A percentile compares a stretch with the other conserved stretches of the same genome.
These are phyloP conservation scores for Fusarium falciforme DNA, from an alignment of 2,329 filamentous ascomycete genomes.

Conservation along the genomic window DNA sequence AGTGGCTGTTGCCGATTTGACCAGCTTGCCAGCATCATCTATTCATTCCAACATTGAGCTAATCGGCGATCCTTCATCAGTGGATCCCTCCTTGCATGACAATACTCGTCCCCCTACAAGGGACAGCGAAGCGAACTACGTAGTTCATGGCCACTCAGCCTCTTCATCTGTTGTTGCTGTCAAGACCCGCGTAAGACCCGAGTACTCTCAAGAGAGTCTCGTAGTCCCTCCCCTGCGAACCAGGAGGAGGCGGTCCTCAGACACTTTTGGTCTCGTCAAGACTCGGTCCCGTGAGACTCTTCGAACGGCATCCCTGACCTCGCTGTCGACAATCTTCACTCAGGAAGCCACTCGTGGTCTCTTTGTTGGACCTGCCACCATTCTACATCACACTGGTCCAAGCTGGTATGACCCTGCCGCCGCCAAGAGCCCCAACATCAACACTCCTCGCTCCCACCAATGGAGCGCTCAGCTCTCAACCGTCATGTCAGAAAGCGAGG, in stretches of 20 bases:
- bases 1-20: slow-evolving; percentile 47
- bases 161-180: slow-evolving; percentile 52
- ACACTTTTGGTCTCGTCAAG: slow-evolving; percentile 62
- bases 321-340: slow-evolving; percentile 65
- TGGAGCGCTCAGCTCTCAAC: slow-evolving; percentile 75
- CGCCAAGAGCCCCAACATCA: slow-evolving; percentile 21
- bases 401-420: slow-evolving; percentile 36
- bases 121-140: slow-evolving; percentile 63
- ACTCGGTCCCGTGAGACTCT: slow-evolving; percentile 65
- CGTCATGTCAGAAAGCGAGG: slow-evolving; percentile 71
- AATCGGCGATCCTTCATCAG: slow-evolving; percentile 62
- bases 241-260: slow-evolving; percentile 58
- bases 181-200: slow-evolving; percentile 48
- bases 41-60: slow-evolving; percentile 64
- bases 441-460: slow-evolving; percentile 59
- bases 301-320: slow-evolving; percentile 65
- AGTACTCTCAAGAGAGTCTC: slow-evolving; percentile 72
- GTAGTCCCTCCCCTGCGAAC: slow-evolving; percentile 66
- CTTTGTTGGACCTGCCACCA: slow-evolving; percentile 44
- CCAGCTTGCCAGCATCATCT: slow-evolving; percentile 56
- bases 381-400: slow-evolving; percentile 42
- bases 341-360: slow-evolving; percentile 57
- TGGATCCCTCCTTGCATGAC: slow-evolving; percentile 53
- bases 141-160: slow-evolving; percentile 61
- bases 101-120: slow-evolving; percentile 50